phyloP scores from a whole-genome alignment of 108 stramenopile genomes.

The Schizochytrium sp. region DNA sequence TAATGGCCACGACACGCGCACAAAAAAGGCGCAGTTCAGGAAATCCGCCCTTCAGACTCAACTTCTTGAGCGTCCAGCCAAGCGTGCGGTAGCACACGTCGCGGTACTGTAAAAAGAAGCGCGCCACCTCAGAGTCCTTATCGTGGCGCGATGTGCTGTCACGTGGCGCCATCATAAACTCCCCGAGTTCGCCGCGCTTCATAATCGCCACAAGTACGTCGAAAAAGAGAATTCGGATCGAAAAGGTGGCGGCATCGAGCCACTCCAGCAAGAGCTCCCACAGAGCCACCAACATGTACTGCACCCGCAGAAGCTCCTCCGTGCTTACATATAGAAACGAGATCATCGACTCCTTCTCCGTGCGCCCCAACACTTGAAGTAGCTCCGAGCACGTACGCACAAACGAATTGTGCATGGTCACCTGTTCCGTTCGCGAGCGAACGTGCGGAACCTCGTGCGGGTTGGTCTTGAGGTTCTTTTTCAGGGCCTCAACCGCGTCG shows the following conservation, averaged over 20 bases:
- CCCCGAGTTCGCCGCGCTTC: background rate
- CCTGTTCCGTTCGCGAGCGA: background rate
- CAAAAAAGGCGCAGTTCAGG: background rate
- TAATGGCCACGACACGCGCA: background rate
- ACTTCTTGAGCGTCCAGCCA: background rate
- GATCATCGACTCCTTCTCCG: constrained; percentile 13
- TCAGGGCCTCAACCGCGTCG: background rate
- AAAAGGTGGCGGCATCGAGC: background rate
- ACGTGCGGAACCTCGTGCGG: background rate
- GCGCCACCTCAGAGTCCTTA: background rate
- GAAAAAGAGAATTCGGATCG: constrained; percentile 5
- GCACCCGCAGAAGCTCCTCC: background rate
- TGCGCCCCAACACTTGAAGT: background rate
- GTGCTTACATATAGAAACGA: background rate
- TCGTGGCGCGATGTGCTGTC: background rate
- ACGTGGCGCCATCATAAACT: background rate
- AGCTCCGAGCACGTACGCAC: background rate
- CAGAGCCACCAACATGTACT: background rate
- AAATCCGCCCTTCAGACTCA: background rate
- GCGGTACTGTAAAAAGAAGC: background rate
- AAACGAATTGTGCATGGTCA: background rate
- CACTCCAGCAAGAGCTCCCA: background rate
- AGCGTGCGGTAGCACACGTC: constrained; percentile 8
- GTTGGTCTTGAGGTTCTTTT: background rate
- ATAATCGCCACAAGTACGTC: background rate